Evolutionary conservation across 2,329 filamentous ascomycete genomes (phyloP).

Genomic region (Penicillium sp.): DNA sequence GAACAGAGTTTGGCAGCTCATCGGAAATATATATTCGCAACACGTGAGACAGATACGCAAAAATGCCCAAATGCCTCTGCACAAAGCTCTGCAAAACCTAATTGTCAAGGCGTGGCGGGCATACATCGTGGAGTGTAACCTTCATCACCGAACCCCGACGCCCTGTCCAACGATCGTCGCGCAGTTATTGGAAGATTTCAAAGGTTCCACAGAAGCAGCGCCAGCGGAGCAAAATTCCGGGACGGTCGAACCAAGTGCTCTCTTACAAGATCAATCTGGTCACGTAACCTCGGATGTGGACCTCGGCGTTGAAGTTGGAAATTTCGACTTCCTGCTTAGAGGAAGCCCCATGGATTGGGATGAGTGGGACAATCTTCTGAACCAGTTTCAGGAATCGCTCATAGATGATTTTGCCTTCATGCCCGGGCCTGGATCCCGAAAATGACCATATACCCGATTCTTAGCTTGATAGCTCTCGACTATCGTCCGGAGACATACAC

Average conservation of each 20-base stretch:
- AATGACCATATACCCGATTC: background rate
- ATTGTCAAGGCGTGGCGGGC: slow-evolving; percentile 29
- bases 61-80: slow-evolving; percentile 18
- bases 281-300: background rate
- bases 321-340: slow-evolving; percentile 12
- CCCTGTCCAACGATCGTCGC: slow-evolving; percentile 23
- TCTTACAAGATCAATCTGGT: slow-evolving; percentile 1
- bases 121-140: slow-evolving; percentile 24
- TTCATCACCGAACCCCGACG: slow-evolving; percentile 10
- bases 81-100: slow-evolving; percentile 25
- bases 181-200: slow-evolving; percentile 8
- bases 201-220: background rate
- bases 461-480: too few relatives aligned
- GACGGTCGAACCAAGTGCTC: background rate
- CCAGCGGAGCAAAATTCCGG: background rate
- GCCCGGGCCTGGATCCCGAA: slow-evolving; percentile 4
- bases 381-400: slow-evolving; percentile 25
- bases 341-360: slow-evolving; percentile 28
- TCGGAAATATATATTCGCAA: slow-evolving; percentile 45
- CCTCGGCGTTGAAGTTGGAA: background rate
- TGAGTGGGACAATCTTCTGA: slow-evolving; percentile 31
- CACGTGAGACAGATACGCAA: slow-evolving; percentile 30
- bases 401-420: slow-evolving; percentile 17
- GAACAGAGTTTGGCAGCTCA: slow-evolving; percentile 45
- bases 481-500: background rate